Evolutionary conservation across 768 basidiomycete species (phyloP), one percentile per base, ranked within the genome.

Genomic region (Panaeolus papilionaceus): DNA sequence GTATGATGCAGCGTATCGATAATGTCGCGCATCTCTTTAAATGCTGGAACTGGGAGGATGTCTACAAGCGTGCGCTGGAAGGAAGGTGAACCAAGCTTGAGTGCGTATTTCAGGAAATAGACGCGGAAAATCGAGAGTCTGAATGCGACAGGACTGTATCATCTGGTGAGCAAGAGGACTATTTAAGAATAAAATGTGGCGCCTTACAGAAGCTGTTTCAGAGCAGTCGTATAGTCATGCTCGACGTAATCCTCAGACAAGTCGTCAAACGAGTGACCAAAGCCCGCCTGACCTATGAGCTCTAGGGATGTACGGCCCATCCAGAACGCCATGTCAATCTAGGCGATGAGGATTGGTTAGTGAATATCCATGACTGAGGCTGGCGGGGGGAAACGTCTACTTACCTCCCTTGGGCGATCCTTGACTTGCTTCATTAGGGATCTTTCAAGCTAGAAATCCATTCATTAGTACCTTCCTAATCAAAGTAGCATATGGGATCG

Each of bases 271-370:
- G 79, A 80, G 58, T 78, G 77, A 5, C 83, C 83, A n/a, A 88
- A 75, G 2, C 85, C 85, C n/a, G 78, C 81, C 74, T 83, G 83
- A 16, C 83, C 84, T 51, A 88, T 81, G 45, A 86, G 75, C 65
- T 87, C 85, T 16, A 86, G 77, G 16, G 85, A 82, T 12, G 79
- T 77, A 6, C 85, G 78, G 11, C 81, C 73, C 72, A 79, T 78
- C 82, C 82, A 83, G 23, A 72, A 67, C 3, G 73, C 47, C 14
- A 82, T 64, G 64, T 83, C 80, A 38, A 83, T 72, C 80, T 82
- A 63, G 45, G 26, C 39, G 37, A 20, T 16, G 44, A 54, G 18
- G 4, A 10, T 49, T 26, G 26, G 45, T 11, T 40, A 11, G 44
- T 14, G 23, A 26, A 23, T 38, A n/a, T 11, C 45, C 33, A 33